phyloP scores from a whole-genome alignment of 1,284 basidiomycete genomes.

The Rhizopogon hawkerae region DNA sequence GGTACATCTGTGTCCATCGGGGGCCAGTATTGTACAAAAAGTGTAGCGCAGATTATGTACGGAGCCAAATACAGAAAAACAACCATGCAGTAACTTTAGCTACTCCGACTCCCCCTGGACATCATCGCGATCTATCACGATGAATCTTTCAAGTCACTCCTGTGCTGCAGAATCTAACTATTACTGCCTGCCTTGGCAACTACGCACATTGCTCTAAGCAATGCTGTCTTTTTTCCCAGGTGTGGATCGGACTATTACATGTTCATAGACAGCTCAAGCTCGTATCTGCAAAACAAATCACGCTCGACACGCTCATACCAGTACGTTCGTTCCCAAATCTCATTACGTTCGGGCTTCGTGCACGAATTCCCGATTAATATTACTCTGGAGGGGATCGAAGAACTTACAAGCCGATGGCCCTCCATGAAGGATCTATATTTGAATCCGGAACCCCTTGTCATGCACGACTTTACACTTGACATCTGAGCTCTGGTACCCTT shows the following conservation, averaged over 20 bases:
- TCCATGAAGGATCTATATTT: constrained; percentile 39
- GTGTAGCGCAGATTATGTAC: no score
- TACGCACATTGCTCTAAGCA: constrained; percentile 41
- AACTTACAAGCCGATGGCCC: constrained; percentile 44
- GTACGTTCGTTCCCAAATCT: constrained; percentile 35
- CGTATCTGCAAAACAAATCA: constrained; percentile 29
- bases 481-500: constrained; percentile 46
- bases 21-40: background rate
- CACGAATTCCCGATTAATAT: constrained; percentile 46
- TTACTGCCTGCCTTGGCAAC: constrained; percentile 34
- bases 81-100: no score
- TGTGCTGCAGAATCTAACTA: constrained; percentile 42
- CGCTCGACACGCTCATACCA: constrained; percentile 41
- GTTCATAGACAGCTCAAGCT: constrained; percentile 6
- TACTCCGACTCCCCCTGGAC: no score
- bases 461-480: constrained; percentile 33
- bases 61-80: no score
- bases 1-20: constrained; percentile 14
- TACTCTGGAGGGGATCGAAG: constrained; percentile 38
- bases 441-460: constrained; percentile 42
- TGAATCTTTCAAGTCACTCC: constrained; percentile 10
- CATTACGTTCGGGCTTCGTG: constrained; percentile 42
- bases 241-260: constrained; percentile 33
- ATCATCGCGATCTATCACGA: no score
- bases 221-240: constrained; percentile 37